These are phyloP conservation scores for Tausonia pullulans DNA, from an alignment of 1,284 basidiomycete genomes.

Conservation along the genomic window DNA sequence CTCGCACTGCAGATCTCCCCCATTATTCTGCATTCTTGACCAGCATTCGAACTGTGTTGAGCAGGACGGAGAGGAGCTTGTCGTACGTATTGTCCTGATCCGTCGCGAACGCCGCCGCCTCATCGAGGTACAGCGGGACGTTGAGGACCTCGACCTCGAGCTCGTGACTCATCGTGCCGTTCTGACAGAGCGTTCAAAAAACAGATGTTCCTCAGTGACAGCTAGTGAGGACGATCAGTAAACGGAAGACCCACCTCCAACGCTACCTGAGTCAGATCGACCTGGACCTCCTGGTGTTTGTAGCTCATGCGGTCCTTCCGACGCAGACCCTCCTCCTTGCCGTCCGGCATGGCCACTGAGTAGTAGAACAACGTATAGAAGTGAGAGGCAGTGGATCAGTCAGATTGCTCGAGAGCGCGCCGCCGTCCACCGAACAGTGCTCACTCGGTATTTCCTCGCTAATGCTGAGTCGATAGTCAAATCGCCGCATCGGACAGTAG, in stretches of 20 bases:
- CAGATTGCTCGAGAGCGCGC: neutral
- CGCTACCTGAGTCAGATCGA: conserved; percentile 88
- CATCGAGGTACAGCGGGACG: conserved; percentile 38
- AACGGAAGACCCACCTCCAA: conserved; percentile 22
- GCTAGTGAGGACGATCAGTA: neutral
- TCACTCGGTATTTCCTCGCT: conserved; percentile 56
- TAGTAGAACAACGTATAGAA: too few relatives aligned
- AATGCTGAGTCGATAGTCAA: conserved; percentile 88
- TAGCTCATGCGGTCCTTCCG: conserved; percentile 89
- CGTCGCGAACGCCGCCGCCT: conserved; percentile 32
- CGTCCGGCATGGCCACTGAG: too few relatives aligned
- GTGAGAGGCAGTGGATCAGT: neutral
- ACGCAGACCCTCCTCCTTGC: conserved; percentile 32
- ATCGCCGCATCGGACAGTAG: conserved; percentile 63
- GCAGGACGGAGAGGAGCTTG: conserved; percentile 38
- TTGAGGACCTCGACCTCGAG: conserved; percentile 46
- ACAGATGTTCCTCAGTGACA: neutral
- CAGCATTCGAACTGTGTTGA: conserved; percentile 41
- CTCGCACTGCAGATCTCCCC: too few relatives aligned
- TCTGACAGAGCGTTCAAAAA: conserved; percentile 2
- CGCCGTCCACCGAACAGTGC: conserved; percentile 18
- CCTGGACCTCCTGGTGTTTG: conserved; percentile 76
- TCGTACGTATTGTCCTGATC: conserved; percentile 37
- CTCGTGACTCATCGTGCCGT: conserved; percentile 34
- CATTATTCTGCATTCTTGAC: conserved; percentile 30